Base-by-base conservation (phyloP, 805 yeast species). In the Candida rishiriensis region DNA sequence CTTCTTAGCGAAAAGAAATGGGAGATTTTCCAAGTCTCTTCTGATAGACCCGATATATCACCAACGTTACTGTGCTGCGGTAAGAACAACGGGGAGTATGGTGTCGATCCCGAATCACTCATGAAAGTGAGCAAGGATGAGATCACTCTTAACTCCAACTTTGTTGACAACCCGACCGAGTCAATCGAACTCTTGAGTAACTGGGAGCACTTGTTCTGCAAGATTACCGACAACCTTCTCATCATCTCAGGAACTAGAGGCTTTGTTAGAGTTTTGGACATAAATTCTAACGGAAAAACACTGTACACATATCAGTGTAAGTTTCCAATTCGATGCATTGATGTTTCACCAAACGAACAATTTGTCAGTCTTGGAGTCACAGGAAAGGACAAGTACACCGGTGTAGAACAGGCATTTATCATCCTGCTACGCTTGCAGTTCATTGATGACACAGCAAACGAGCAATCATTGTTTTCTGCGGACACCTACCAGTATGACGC, bases 341-440 rank as follows among this genome's bases (percentile, higher is more conserved):
- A 88, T 31, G 70, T 89, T 1, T 76, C 91, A 10, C 76, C 80
- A 0, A 70, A 75, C 51, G 88, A 85, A 21, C 67, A 73, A 15
- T 66, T 82, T 21, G 69, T 89, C 11, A 93, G 93, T 5, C 78
- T 88, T 50, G 93, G 95, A 1, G 81, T 90, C 29, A 85, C 91
- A 0, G 93, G 95, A 0, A 77, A 81, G 45, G 95, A 87, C 57
- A 72, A 84, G 46, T 65, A 75, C 16, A 75, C 82, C 1, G 81
- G 82, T 3, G 73, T 80, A 28, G 90, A 84, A 56, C 91, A 85
- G 57, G 89, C 95, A 3, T 75, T 88, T 53, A 75, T 88, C 5
- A 78, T 82, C 3, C 65, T 88, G 36, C 83, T 66, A 15, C 49
- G 57, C 11, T 42, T 66, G 12, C 54, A 54, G 16, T 50, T 55